phyloP scores from a whole-genome alignment of 768 basidiomycete genomes.

The Podaxis sp. region DNA sequence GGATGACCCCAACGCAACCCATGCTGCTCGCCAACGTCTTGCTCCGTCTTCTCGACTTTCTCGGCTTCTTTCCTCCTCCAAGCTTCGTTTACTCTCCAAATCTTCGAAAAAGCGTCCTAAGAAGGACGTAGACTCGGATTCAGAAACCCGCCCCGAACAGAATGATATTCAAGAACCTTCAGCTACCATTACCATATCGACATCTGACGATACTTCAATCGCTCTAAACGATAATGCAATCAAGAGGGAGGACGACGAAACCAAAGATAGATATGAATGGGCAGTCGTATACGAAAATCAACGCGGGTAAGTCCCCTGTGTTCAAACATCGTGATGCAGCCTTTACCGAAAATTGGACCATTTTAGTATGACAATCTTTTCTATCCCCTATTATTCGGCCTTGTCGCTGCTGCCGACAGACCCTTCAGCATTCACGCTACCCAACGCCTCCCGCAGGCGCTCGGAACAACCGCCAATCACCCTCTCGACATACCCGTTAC shows the following conservation, averaged over 20 bases:
- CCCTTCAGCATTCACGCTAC: conserved; percentile 71
- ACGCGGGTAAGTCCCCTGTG: conserved; percentile 53
- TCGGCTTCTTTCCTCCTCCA: conserved; percentile 34
- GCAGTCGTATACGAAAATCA: conserved; percentile 82
- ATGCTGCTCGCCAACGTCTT: conserved; percentile 47
- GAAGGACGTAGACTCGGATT: neutral
- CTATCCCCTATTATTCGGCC: conserved; percentile 68
- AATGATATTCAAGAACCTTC: conserved; percentile 4
- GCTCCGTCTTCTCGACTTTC: conserved; percentile 34
- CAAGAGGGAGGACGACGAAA: conserved; percentile 23
- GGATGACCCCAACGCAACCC: conserved; percentile 41
- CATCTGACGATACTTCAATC: conserved; percentile 25
- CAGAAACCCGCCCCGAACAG: conserved; percentile 2
- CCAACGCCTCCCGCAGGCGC: conserved; percentile 37
- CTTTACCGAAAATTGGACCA: conserved; percentile 1
- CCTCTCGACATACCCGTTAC: conserved; percentile 65
- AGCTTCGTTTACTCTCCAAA: conserved; percentile 20
- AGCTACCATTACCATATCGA: neutral
- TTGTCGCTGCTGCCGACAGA: conserved; percentile 69
- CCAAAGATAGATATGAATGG: conserved; percentile 67
- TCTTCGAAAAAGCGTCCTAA: conserved; percentile 9
- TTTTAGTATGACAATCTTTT: conserved; percentile 62
- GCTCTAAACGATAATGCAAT: conserved; percentile 27
- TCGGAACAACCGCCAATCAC: conserved; percentile 53
- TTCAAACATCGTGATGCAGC: neutral